Evolutionary conservation across 352 stramenopile species (phyloP).

Genomic region (Globisporangium emineosum): DNA sequence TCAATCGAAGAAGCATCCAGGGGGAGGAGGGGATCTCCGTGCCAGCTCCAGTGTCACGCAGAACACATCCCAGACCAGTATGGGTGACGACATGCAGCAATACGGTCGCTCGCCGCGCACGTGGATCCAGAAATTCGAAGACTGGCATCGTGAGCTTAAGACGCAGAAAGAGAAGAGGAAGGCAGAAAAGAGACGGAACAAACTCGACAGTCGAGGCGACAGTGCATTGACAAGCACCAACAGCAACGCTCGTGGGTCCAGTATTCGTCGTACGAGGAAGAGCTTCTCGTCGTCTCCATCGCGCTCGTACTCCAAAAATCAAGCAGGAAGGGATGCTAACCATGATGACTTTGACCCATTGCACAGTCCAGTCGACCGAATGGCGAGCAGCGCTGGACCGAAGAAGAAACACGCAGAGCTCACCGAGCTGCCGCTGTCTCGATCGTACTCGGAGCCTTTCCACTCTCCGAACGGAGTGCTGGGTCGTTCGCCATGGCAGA

Average conservation of each 20-base stretch:
- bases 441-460: constrained; percentile 66
- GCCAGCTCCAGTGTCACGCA: constrained; percentile 15
- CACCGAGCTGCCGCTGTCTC: constrained; percentile 32
- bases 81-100: constrained; percentile 31
- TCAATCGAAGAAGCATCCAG: constrained; percentile 26
- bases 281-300: constrained; percentile 23
- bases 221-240: constrained; percentile 20
- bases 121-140: constrained; percentile 78
- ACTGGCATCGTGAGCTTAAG: constrained; percentile 81
- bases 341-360: constrained; percentile 8
- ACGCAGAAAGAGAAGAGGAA: constrained; percentile 78
- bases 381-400: constrained; percentile 1
- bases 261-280: constrained; percentile 16
- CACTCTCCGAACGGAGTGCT: constrained; percentile 42
- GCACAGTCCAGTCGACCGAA: constrained; percentile 12
- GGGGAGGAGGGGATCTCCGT: constrained; percentile 1
- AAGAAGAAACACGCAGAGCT: constrained; percentile 22
- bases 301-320: constrained; percentile 5
- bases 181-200: constrained; percentile 58
- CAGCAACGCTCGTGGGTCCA: constrained; percentile 22
- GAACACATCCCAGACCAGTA: background rate
- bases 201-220: constrained; percentile 38
- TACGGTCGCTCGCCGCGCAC: constrained; percentile 56
- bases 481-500: constrained; percentile 28
- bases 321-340: constrained; percentile 17